Percentiles rank a stretch among this genome's conserved stretches.
phyloP scores from a whole-genome alignment of 345 rosid genomes.

The Anacardium occidentale region DNA sequence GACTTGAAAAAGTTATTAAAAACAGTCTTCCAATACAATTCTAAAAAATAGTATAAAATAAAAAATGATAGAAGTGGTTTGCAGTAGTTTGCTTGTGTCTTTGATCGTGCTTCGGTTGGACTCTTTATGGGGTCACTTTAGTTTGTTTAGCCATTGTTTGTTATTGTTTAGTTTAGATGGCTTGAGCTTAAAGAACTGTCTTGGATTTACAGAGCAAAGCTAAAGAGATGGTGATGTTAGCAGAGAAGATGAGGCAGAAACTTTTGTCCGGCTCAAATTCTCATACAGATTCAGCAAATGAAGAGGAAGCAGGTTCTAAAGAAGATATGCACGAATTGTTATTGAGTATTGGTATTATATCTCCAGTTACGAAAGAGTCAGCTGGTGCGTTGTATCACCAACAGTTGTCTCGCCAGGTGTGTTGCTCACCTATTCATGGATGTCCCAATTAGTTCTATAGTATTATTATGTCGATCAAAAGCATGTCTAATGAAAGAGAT shows the following conservation, averaged over 20 bases:
- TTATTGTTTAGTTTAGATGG: constrained; percentile 10
- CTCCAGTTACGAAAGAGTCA: constrained; percentile 93
- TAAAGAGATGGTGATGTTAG: constrained; percentile 89
- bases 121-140: neutral
- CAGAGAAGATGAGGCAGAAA: constrained; percentile 90
- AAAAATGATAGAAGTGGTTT: too few relatives aligned
- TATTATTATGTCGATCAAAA: constrained; percentile 10
- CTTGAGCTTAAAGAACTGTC: constrained; percentile 16
- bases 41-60: too few relatives aligned
- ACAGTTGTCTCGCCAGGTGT: constrained; percentile 91
- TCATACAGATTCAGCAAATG: constrained; percentile 50
- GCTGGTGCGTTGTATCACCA: constrained; percentile 95
- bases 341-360: constrained; percentile 92
- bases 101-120: neutral
- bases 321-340: constrained; percentile 95
- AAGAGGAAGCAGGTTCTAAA: constrained; percentile 89
- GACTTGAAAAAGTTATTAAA: too few relatives aligned
- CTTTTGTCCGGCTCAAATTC: constrained; percentile 69
- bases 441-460: constrained; percentile 15
- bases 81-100: too few relatives aligned
- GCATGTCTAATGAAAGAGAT: neutral
- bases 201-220: constrained; percentile 69
- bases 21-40: too few relatives aligned
- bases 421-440: constrained; percentile 11
- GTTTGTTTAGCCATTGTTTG: constrained; percentile 1